Base-by-base conservation (phyloP, 257 asterid genomes). In the Linaria vulgaris region DNA sequence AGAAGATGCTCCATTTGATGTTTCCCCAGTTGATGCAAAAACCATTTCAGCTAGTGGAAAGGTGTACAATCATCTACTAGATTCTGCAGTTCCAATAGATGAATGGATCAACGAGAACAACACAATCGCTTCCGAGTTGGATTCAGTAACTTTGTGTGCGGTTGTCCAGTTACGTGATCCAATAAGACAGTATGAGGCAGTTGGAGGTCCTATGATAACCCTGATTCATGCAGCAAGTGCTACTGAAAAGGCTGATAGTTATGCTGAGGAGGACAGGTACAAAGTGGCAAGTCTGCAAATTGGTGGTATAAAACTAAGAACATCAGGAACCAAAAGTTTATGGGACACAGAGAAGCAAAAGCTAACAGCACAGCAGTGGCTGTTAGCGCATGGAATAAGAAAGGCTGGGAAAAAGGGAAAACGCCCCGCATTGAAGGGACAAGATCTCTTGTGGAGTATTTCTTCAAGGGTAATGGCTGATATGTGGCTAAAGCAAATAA, bases 401-500 rank as follows among this genome's bases (percentile, higher is more conserved):
- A 88, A 88, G 83, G 79, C 68, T 0, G 81, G 64, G 39, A 85
- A 82, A 69, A 89, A 70, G 71, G 87, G 85, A 25, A 90, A 79
- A 70, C 74, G 70, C 5, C 50, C 15, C 43, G 78, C 57, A 3
- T 41, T 73, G 9, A 78, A 76, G 66, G 88, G 85, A 12, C 83
- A 81, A 23, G 86, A 89, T 63, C 39, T 72, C 21, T 52, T 89
- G 8, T 92, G 97, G 97, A 92, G 96, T 84, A 61, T 85, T 30
- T 83, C 96, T 17, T 83, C 96, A 11, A 74, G 97, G 9, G 76
- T 85, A 17, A 82, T 89, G 94, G 97, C 96, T 0, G 97, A 85
- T 71, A 92, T 87, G 97, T 92, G 99, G 99, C 97, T 92, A 66
- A 89, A 89, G 61, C 79, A 89, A 15, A 89, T 89, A 51, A 79